Evolutionary conservation across 345 rosid species (phyloP).

Genomic region (Salix brachista): DNA sequence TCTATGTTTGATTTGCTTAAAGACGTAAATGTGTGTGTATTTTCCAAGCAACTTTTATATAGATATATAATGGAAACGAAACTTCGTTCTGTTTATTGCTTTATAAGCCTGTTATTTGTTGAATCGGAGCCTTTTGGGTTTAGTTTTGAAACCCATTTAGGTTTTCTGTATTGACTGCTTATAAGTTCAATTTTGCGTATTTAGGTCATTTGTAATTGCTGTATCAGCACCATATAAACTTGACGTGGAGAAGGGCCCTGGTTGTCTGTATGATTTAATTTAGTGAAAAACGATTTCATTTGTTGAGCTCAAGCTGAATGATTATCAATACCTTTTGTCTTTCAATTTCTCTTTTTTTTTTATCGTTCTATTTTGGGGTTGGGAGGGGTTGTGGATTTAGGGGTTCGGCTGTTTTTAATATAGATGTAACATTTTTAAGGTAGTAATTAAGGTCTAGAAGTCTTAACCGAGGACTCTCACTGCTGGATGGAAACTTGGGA

Average conservation of each 20-base stretch:
- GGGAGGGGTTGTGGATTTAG: not conserved
- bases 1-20: not conserved
- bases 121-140: not conserved
- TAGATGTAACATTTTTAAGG: too few relatives aligned
- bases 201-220: not conserved
- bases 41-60: not conserved
- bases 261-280: not conserved
- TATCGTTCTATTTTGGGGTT: not conserved
- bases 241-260: not conserved
- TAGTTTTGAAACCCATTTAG: not conserved
- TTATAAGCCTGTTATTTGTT: not conserved
- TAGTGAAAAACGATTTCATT: not conserved
- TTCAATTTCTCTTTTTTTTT: not conserved
- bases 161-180: not conserved
- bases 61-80: not conserved
- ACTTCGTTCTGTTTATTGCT: not conserved
- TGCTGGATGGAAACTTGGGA: not conserved
- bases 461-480: not conserved
- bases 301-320: not conserved
- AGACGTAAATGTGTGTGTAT: not conserved
- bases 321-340: not conserved
- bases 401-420: not conserved
- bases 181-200: not conserved
- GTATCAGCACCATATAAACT: not conserved
- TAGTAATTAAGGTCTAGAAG: not conserved